A percentile compares a stretch with the other conserved stretches of the same genome.
These are phyloP conservation scores for Hordeum vulgare DNA, from an alignment of 176 grass and related monocot species.

Conservation along the genomic window DNA sequence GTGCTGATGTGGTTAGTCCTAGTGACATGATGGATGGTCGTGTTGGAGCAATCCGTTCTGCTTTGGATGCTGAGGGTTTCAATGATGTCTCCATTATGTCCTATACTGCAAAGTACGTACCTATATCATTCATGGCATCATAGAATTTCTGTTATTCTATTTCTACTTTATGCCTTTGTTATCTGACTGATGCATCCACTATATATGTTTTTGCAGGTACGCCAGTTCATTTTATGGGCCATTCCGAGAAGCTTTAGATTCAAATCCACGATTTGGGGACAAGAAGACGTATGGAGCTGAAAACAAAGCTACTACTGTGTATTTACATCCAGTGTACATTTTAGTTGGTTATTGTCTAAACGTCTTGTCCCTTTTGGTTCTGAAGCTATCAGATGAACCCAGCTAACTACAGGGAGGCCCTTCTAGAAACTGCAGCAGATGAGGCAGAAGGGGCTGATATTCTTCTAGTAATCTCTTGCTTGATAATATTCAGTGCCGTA, in stretches of 20 bases:
- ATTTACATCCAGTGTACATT: conserved; percentile 12
- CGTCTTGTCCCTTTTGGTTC: not conserved
- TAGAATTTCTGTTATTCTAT: not conserved
- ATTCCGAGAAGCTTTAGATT: conserved; percentile 92
- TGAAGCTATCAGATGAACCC: conserved; percentile 96
- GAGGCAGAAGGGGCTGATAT: conserved; percentile 92
- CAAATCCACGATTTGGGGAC: conserved; percentile 97
- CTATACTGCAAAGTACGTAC: conserved; percentile 87
- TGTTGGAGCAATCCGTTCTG: conserved; percentile 75
- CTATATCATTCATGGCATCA: not conserved
- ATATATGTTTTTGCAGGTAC: conserved; percentile 52
- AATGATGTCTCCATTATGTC: conserved; percentile 97
- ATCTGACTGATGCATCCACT: conserved; percentile 2
- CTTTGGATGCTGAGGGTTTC: conserved; percentile 95
- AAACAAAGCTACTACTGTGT: not conserved
- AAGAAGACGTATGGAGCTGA: conserved; percentile 81
- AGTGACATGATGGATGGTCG: conserved; percentile 99
- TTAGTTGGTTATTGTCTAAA: conserved; percentile 22
- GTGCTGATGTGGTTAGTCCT: conserved; percentile 94
- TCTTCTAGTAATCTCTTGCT: conserved; percentile 54
- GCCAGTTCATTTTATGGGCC: conserved; percentile 98
- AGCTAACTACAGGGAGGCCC: conserved; percentile 96
- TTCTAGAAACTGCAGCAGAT: conserved; percentile 81
- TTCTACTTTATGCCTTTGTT: not conserved
- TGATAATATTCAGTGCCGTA: not conserved